These are phyloP conservation scores for Talaromyces sp. DNA, from an alignment of 2,329 filamentous ascomycete species.

Conservation along the genomic window DNA sequence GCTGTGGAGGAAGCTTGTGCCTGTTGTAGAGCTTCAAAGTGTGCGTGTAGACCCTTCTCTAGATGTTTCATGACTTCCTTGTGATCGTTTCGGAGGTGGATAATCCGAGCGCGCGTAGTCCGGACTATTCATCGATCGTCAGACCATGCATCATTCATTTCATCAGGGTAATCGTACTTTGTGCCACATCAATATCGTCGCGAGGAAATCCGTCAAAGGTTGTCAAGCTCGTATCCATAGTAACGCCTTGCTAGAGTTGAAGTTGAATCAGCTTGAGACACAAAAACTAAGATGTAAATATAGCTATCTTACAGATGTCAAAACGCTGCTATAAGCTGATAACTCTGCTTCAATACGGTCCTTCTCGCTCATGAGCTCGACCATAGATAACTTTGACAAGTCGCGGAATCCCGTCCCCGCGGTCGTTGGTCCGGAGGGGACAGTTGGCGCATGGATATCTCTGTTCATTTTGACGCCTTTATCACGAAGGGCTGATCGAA, in stretches of 20 bases:
- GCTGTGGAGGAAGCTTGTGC: constrained; percentile 43
- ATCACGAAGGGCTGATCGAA: not conserved
- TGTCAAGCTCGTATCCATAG: constrained; percentile 84
- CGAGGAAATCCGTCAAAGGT: constrained; percentile 90
- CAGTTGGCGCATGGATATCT: constrained; percentile 66
- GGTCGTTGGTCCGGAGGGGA: constrained; percentile 74
- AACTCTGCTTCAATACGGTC: constrained; percentile 82
- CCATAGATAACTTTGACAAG: constrained; percentile 65
- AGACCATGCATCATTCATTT: not conserved
- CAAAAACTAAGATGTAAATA: not conserved
- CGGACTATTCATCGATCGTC: constrained; percentile 61
- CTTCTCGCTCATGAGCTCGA: constrained; percentile 80
- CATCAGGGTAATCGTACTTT: constrained; percentile 61
- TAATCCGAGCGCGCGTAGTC: constrained; percentile 87
- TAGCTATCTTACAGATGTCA: constrained; percentile 70
- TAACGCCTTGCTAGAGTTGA: constrained; percentile 73
- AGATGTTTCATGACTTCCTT: constrained; percentile 81
- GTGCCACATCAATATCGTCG: constrained; percentile 89
- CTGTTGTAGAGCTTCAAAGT: constrained; percentile 72
- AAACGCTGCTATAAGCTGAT: constrained; percentile 75
- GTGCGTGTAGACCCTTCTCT: constrained; percentile 82
- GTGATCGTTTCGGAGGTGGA: constrained; percentile 87
- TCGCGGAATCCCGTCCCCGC: constrained; percentile 58
- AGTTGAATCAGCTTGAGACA: constrained; percentile 23
- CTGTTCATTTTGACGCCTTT: constrained; percentile 53